Conservation (phyloP, 352 stramenopile genomes). For the Albugo candida region DNA sequence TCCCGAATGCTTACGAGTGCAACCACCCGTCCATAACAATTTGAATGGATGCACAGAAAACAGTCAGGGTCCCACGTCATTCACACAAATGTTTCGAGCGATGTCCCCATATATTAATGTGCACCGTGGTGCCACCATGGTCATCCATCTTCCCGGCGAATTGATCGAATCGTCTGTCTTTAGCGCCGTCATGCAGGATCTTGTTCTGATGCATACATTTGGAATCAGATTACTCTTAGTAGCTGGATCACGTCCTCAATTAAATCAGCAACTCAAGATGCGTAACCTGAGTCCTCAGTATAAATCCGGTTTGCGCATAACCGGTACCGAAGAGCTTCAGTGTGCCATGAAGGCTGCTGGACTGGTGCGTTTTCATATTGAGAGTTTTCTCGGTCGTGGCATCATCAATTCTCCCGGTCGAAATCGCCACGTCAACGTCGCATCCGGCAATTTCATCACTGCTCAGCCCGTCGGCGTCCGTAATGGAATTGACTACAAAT, state of each 20-base stretch:
- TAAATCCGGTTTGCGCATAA: slow-evolving; percentile 78
- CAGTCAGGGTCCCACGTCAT: slow-evolving; percentile 24
- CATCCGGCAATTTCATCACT: slow-evolving; percentile 94
- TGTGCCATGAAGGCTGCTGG: slow-evolving; percentile 90
- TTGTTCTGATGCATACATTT: slow-evolving; percentile 89
- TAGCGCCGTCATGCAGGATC: slow-evolving; percentile 87
- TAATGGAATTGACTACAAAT: slow-evolving; percentile 75
- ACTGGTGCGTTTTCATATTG: slow-evolving; percentile 77
- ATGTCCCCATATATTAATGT: slow-evolving; percentile 97
- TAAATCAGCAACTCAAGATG: slow-evolving; percentile 78
- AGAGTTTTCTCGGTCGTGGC: slow-evolving; percentile 62
- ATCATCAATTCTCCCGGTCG: slow-evolving; percentile 70
- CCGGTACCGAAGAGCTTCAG: slow-evolving; percentile 77
- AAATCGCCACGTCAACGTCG: slow-evolving; percentile 76
- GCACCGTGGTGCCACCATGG: slow-evolving; percentile 86
- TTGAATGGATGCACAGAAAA: not conserved
- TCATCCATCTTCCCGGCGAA: slow-evolving; percentile 91
- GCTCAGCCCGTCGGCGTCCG: slow-evolving; percentile 79
- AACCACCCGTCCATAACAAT: slow-evolving; percentile 6
- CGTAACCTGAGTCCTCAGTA: slow-evolving; percentile 50
- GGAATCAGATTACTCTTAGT: slow-evolving; percentile 90
- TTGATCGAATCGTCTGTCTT: slow-evolving; percentile 86
- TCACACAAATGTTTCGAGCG: slow-evolving; percentile 86
- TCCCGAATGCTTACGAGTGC: slow-evolving; percentile 51
- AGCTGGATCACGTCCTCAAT: slow-evolving; percentile 87